Percentiles rank a stretch among this genome's conserved stretches.
Evolutionary conservation across 2,329 filamentous ascomycete genomes (phyloP).

Genomic region (Cercospora citrullina): DNA sequence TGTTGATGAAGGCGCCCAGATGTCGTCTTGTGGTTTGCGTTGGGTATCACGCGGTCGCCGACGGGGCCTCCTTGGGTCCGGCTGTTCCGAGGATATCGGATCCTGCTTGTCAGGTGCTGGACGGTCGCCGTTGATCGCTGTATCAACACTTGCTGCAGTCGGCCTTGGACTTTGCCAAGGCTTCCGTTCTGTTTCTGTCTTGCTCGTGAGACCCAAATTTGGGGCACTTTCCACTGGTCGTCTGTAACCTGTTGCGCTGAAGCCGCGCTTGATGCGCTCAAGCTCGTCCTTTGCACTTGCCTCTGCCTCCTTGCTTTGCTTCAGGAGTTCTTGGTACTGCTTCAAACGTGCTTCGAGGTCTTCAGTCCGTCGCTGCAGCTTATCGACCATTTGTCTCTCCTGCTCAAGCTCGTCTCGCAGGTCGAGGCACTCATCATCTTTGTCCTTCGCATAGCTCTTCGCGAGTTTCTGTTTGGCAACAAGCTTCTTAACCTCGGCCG

Average conservation of each 20-base stretch:
- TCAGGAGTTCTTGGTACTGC: constrained; percentile 40
- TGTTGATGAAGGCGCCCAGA: constrained; percentile 32
- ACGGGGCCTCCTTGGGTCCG: constrained; percentile 1
- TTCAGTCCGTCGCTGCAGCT: constrained; percentile 63
- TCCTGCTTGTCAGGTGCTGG: background rate
- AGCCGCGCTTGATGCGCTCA: constrained; percentile 18
- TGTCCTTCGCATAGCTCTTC: constrained; percentile 75
- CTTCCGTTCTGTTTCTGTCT: constrained; percentile 6
- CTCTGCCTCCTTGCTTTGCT: constrained; percentile 13
- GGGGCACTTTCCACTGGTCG: constrained; percentile 2
- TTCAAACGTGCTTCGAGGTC: constrained; percentile 62
- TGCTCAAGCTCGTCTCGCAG: constrained; percentile 66
- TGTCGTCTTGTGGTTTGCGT: constrained; percentile 24
- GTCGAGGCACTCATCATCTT: constrained; percentile 69
- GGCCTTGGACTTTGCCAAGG: background rate
- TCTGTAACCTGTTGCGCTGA: constrained; percentile 14
- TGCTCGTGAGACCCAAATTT: background rate
- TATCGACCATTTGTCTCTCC: constrained; percentile 64
- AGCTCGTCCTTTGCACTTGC: constrained; percentile 15
- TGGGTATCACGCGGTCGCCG: constrained; percentile 15
- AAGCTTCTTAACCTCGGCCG: constrained; percentile 72
- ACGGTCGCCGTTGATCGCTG: background rate
- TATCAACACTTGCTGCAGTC: background rate
- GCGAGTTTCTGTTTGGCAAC: constrained; percentile 77
- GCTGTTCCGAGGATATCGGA: background rate